phyloP scores from a whole-genome alignment of 176 grass and related monocot species.

The Musa beccarii region DNA sequence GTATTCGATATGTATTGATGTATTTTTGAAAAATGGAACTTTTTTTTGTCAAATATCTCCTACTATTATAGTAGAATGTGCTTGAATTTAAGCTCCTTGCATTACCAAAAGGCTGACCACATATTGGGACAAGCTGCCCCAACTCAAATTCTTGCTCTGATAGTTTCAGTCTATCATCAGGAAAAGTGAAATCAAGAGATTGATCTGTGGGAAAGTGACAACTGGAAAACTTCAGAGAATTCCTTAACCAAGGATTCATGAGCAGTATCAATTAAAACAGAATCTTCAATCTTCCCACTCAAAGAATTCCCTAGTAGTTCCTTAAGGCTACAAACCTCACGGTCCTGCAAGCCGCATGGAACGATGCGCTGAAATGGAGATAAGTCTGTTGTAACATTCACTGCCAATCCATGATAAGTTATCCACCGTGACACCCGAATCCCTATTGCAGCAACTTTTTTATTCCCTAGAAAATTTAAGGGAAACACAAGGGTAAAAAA shows the following conservation, averaged over 20 bases:
- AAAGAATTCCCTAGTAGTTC: constrained; percentile 29
- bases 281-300: constrained; percentile 18
- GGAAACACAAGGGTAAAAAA: not conserved
- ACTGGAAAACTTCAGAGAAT: constrained; percentile 59
- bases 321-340: constrained; percentile 41
- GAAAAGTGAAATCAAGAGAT: constrained; percentile 3
- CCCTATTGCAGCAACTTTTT: constrained; percentile 71
- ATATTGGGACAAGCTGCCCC: no score
- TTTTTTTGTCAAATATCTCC: no score
- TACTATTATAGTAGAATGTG: no score
- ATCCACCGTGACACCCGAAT: constrained; percentile 47
- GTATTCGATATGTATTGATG: no score
- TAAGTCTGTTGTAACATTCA: constrained; percentile 63
- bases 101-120: no score
- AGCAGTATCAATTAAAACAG: constrained; percentile 34
- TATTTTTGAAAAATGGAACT: no score
- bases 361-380: constrained; percentile 47
- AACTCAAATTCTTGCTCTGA: no score
- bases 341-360: constrained; percentile 51
- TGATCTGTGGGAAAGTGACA: constrained; percentile 32
- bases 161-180: not conserved
- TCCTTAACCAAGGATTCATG: constrained; percentile 50
- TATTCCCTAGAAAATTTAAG: constrained; percentile 28
- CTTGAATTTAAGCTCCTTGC: no score
- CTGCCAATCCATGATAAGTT: constrained; percentile 67